Evolutionary conservation across 2,329 filamentous ascomycete species (phyloP).

Genomic region (Alternaria brassicicola): DNA sequence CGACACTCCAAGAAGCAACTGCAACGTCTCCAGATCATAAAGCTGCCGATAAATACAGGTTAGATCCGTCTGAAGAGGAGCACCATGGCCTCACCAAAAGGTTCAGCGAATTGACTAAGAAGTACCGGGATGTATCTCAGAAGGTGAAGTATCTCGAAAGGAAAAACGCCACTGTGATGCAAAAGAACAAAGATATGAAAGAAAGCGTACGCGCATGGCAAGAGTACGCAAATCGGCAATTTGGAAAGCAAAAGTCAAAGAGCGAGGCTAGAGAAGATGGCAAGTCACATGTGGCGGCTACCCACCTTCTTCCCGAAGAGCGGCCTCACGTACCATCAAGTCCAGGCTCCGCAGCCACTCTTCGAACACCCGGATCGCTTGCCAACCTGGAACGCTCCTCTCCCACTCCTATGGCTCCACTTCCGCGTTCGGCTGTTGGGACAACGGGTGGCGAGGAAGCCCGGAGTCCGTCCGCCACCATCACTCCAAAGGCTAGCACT

Average conservation of each 20-base stretch:
- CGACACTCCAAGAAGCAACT: not conserved
- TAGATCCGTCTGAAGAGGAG: slow-evolving; percentile 25
- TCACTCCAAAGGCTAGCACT: slow-evolving; percentile 13
- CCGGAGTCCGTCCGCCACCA: not conserved
- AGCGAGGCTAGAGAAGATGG: slow-evolving; percentile 15
- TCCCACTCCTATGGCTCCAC: slow-evolving; percentile 19
- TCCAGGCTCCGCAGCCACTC: slow-evolving; percentile 22
- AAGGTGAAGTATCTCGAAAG: slow-evolving; percentile 42
- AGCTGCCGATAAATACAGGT: not conserved
- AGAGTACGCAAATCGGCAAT: slow-evolving; percentile 42
- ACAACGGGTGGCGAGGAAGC: not conserved
- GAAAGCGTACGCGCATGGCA: slow-evolving; percentile 48
- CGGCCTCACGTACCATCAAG: slow-evolving; percentile 30
- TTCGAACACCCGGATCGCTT: slow-evolving; percentile 22
- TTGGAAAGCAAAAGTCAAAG: slow-evolving; percentile 31
- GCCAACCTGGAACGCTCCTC: slow-evolving; percentile 23
- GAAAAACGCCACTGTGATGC: slow-evolving; percentile 43
- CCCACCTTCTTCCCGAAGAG: slow-evolving; percentile 16
- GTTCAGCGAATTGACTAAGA: slow-evolving; percentile 43
- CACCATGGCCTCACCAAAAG: slow-evolving; percentile 37
- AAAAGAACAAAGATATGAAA: slow-evolving; percentile 50
- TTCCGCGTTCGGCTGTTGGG: slow-evolving; percentile 1
- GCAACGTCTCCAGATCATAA: slow-evolving; percentile 3
- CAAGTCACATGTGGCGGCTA: slow-evolving; percentile 3
- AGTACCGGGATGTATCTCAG: slow-evolving; percentile 35